These are phyloP conservation scores for Colletotrichum karsti DNA, from an alignment of 2,329 filamentous ascomycete genomes.

Conservation along the genomic window DNA sequence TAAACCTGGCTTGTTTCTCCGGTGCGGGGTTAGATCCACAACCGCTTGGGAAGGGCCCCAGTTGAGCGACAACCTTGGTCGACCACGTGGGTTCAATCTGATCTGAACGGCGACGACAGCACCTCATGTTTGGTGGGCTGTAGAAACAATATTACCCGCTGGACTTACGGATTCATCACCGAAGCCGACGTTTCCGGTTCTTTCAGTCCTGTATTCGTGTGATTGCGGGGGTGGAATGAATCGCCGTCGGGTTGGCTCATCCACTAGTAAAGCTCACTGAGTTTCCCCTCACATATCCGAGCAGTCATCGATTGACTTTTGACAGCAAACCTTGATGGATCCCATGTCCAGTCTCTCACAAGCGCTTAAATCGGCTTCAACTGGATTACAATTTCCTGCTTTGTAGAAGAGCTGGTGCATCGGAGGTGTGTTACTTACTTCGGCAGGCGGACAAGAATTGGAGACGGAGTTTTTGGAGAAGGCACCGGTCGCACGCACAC, in stretches of 20 bases:
- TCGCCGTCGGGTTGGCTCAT: not conserved
- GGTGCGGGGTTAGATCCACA: not conserved
- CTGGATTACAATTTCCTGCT: too few species aligned
- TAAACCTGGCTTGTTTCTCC: too few species aligned
- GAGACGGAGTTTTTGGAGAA: not conserved
- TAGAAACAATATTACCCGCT: not conserved
- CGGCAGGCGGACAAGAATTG: conserved; percentile 9
- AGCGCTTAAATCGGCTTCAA: not conserved
- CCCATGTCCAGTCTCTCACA: not conserved
- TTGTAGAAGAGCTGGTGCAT: not conserved
- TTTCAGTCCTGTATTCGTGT: not conserved
- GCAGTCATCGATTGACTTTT: not conserved
- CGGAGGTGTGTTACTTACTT: conserved; percentile 18
- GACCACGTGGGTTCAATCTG: conserved; percentile 7
- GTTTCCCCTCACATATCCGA: not conserved
- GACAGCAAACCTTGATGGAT: too few species aligned
- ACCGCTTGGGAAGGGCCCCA: not conserved
- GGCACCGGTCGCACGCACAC: not conserved
- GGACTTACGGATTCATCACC: not conserved
- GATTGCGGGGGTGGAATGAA: not conserved
- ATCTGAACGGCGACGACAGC: not conserved
- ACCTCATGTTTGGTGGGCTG: not conserved
- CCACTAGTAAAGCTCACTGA: too few species aligned
- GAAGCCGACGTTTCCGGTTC: not conserved
- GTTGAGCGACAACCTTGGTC: conserved; percentile 1